Evolutionary conservation across 2,329 filamentous ascomycete species (phyloP), one percentile per base, ranked within the genome.

Genomic region (Aureobasidium sp.): DNA sequence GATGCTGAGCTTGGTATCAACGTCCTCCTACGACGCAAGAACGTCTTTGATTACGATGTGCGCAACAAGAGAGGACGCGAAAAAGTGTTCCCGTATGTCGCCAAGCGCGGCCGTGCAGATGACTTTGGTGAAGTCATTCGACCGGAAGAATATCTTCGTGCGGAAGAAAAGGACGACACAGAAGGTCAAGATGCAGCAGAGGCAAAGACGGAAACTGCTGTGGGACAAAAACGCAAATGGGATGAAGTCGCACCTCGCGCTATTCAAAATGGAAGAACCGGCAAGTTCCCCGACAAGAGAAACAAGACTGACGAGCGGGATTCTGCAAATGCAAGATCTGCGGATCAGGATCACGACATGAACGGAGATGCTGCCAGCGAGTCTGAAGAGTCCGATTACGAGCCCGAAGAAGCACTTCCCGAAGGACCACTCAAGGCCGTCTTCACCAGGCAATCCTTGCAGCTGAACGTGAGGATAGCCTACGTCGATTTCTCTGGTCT

Each of bases 1-100:
- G 92, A 97, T 67, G 90, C 93, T 66, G 94, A 97, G 68, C 80
- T 97, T 3, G 94, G 94, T n/a, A 86, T 97, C 66, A 97, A 95
- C 67, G 85, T 99, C 50, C 79, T 99, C 10, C 81, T 97, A 44
- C 90, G 94, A 67, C 88, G 89, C 67, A 95, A 92, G 71, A 89
- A 88, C 15, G 86, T 95, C 16, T 90, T 93, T 72, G 94, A 99
- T 73, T 99, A 90, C 67, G 91, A 97, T 70, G 88, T 97, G 1
- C 83, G 91, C 44, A 89, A 89, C 41, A 97, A 96, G 73, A 95
- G 90, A 71, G 94, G 94, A 3, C 84, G 92, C 60, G 94, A 99
- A 71, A 87, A 91, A 64, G 89, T 96, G 77, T 97, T 97, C 71
- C 94, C 94, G 0, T 87, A 95, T 59, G 84, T 92, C 1, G 84